Evolutionary conservation across 2,329 filamentous ascomycete genomes (phyloP), one percentile per base, ranked within the genome.

Genomic region (Plectosphaerella cucumerina): DNA sequence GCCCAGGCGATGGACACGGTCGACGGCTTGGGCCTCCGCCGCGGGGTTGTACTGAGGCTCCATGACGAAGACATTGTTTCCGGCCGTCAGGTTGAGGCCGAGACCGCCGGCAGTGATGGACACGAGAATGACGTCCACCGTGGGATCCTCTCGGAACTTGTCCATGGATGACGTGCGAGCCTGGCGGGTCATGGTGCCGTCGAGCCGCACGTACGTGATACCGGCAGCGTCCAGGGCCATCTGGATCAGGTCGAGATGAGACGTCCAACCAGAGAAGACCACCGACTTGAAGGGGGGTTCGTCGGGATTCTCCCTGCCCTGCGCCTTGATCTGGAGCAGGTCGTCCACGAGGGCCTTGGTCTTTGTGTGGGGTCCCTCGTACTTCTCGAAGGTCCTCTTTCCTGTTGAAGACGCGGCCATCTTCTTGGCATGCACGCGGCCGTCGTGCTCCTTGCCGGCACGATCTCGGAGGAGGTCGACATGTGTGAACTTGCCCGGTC

Each of bases 11-110:
- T 96, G 92, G 6, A 99, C 90, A 26, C 94, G 89, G 65, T 97
- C 94, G 8, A 97, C 81, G 2, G 94, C 94, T 70, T 99, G 94
- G 5, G 91, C 89, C 68, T 99, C 93, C 0, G 92, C 90, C 0
- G 91, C 92, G 0, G 94, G 94, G 62, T 99, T 99, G 73, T 93
- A 99, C 64, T 97, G 92, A 5, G 94, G 94, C 66, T 99, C 94
- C 93, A 99, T 97, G 61, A 97, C 88, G 66, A 94, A 97, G 14
- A 95, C 93, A 50, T 82, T 87, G 64, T 85, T 94, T 31, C 87
- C 93, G 0, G 89, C 78, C 0, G 92, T 97, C 50, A 97, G 74
- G 64, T 97, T 97, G 37, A 97, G 83, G 14, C 93, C 93, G 15
- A 97, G 81, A 17, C 94, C 93, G 56, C 93, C 94, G 0, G 93